Evolutionary conservation across 2,329 filamentous ascomycete genomes (phyloP), one percentile per base, ranked within the genome.

Genomic region (Pseudogymnoascus sp.): DNA sequence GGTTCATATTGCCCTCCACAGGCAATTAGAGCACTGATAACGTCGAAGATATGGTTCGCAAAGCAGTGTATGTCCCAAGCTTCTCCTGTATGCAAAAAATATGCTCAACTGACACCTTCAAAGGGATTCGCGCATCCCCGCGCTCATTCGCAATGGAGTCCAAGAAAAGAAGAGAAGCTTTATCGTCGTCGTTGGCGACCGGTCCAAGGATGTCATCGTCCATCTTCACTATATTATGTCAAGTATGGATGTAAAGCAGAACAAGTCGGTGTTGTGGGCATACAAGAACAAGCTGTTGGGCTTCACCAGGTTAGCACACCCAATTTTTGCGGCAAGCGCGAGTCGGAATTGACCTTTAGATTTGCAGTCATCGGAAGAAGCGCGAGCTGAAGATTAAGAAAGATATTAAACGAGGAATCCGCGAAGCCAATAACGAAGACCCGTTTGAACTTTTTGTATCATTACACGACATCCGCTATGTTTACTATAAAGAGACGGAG

Each of bases 401-500:
- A 77, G 95, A 99, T 73, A 91, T 99, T 76, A 97, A 96, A 80
- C 86, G 92, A 71, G 95, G 95, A 50, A 91, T 93, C 69, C 86
- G 96, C 73, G 95, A 99, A 76, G 86, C 90, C 66, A 96, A 99
- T 76, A 84, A 87, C 62, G 91, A 96, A 74, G 95, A 99, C 74
- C 90, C 95, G 0, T 99, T 99, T 79, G 95, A 99, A 78, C 85
- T 97, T 62, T 99, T 97, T 78, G 89, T 97, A 70, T 95, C 92
- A 64, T 87, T 96, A 64, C 90, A 97, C 79, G 92, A 97, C 76
- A 96, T 99, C 75, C 90, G 95, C 76, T 99, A 99, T 84, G 91
- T 95, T 64, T 99, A 96, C 82, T 99, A 99, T 82, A 99, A 99
- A 78, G 95, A 99, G 79, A 97, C 95, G 28, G 95, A 99, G 73